A percentile compares a stretch with the other conserved stretches of the same genome.
phyloP scores from a whole-genome alignment of 306 rosid genomes.

The Castanea crenata region DNA sequence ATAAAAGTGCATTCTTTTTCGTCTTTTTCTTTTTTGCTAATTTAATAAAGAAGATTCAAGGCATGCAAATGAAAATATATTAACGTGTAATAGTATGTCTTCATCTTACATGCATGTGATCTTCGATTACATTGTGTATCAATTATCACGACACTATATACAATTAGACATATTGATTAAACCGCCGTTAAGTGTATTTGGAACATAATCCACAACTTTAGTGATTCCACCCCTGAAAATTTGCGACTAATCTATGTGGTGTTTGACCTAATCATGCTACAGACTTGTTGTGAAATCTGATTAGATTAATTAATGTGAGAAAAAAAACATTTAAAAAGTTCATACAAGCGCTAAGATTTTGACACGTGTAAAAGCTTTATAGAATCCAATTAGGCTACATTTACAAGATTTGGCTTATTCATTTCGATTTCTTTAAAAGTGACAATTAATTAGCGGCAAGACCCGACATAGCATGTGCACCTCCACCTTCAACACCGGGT shows the following conservation, averaged over 20 bases:
- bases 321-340: not conserved
- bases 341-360: not conserved
- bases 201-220: constrained; percentile 20
- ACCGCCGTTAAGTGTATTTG: constrained; percentile 20
- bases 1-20: too few relatives aligned
- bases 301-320: too few relatives aligned
- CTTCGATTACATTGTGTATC: not conserved
- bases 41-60: too few relatives aligned
- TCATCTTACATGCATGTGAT: not conserved
- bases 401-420: not conserved
- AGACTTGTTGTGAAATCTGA: too few relatives aligned
- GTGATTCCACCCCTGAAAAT: not conserved
- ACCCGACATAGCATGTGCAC: constrained; percentile 24
- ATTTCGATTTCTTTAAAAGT: not conserved
- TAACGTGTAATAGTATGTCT: too few relatives aligned
- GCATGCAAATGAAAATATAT: too few relatives aligned
- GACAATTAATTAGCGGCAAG: not conserved
- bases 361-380: not conserved
- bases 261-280: not conserved
- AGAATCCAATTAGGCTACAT: not conserved
- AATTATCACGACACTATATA: not conserved
- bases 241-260: not conserved
- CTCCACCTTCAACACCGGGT: constrained; percentile 9
- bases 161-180: not conserved
- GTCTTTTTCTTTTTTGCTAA: too few relatives aligned